These are phyloP conservation scores for Lipomyces kockii DNA, from an alignment of 805 yeast genomes.

Conservation along the genomic window DNA sequence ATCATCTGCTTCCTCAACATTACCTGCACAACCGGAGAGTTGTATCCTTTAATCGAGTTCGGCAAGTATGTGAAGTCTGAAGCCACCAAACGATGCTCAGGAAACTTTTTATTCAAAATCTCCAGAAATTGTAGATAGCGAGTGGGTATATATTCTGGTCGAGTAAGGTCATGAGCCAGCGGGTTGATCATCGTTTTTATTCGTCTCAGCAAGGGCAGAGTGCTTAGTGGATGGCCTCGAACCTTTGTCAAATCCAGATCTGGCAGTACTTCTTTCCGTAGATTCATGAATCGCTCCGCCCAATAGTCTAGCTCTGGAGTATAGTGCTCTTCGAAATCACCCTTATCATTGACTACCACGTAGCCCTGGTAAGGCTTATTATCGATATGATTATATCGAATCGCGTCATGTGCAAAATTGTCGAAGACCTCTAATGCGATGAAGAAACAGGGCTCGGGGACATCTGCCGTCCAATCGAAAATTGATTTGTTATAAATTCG, in stretches of 20 bases:
- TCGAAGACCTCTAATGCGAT: constrained; percentile 84
- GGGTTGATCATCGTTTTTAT: constrained; percentile 63
- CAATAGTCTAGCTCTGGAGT: constrained; percentile 41
- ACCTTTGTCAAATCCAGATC: constrained; percentile 41
- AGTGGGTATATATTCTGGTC: constrained; percentile 84
- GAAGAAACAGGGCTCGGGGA: constrained; percentile 64
- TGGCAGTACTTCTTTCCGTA: constrained; percentile 50
- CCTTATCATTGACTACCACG: constrained; percentile 70
- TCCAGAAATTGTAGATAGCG: constrained; percentile 67
- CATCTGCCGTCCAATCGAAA: constrained; percentile 66
- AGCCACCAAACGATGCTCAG: constrained; percentile 72
- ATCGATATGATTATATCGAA: constrained; percentile 71
- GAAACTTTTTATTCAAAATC: constrained; percentile 66
- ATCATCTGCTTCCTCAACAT: constrained; percentile 69
- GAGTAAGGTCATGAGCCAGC: constrained; percentile 65
- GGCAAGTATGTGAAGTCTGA: constrained; percentile 65
- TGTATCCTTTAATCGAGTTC: constrained; percentile 56
- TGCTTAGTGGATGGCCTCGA: constrained; percentile 65
- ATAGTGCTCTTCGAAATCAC: constrained; percentile 76
- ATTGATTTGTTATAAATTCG: constrained; percentile 74
- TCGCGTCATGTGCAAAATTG: constrained; percentile 79
- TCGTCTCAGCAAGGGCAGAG: constrained; percentile 51
- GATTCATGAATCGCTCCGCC: constrained; percentile 57
- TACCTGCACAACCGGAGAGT: constrained; percentile 81
- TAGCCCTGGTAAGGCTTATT: constrained; percentile 76